These are phyloP conservation scores for Phyllosticta citriasiana DNA, from an alignment of 2,329 filamentous ascomycete species.

Conservation along the genomic window DNA sequence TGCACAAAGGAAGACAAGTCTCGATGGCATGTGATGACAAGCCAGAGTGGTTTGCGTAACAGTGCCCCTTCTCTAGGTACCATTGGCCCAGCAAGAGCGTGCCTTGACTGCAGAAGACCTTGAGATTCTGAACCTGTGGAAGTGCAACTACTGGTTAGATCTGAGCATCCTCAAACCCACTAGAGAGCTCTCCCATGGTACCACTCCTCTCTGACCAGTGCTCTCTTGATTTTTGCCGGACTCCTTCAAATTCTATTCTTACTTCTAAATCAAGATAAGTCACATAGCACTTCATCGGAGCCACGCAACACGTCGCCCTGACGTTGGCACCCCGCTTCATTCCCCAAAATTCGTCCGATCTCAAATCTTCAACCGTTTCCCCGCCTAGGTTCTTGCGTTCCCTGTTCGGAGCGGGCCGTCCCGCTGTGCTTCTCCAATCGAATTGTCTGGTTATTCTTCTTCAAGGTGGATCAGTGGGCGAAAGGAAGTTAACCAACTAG, in stretches of 20 bases:
- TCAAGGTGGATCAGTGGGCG: not conserved
- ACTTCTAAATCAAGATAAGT: too few relatives aligned
- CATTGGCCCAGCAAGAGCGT: not conserved
- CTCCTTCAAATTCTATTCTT: too few relatives aligned
- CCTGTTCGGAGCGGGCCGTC: not conserved
- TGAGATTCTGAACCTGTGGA: not conserved
- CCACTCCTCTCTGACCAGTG: not conserved
- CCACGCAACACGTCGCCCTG: not conserved
- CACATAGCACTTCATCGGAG: not conserved
- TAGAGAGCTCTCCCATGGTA: not conserved
- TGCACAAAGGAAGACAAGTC: not conserved
- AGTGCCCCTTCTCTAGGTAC: not conserved
- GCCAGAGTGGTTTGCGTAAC: not conserved
- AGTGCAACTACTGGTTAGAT: not conserved
- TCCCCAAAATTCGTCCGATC: not conserved
- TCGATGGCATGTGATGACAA: not conserved
- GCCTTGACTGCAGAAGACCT: not conserved
- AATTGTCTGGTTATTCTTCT: not conserved
- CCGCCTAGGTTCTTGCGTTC: not conserved
- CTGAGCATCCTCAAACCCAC: not conserved
- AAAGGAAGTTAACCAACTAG: not conserved
- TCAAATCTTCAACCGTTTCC: not conserved
- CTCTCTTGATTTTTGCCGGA: not conserved
- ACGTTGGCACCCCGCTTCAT: not conserved
- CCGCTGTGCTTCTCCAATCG: not conserved